Evolutionary conservation across 805 yeast species (phyloP), one percentile per base, ranked within the genome.

Genomic region (Babjeviella inositovora): DNA sequence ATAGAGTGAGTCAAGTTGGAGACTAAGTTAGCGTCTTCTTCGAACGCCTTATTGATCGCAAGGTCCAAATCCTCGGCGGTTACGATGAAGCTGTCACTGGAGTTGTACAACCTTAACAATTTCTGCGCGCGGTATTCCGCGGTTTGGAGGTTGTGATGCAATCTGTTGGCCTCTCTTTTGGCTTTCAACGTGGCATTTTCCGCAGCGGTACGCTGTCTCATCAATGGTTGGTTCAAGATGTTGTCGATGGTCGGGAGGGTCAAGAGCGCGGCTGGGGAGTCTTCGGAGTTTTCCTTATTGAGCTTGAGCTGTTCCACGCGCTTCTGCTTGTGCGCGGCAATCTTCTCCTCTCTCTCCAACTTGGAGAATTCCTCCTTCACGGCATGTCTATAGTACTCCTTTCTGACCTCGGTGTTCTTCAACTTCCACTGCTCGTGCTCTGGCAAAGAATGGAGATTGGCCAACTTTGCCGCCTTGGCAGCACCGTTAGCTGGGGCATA

Each of bases 161-260:
- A 55, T 43, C 90, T 62, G 47, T 84, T 85, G 35, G 75, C 64
- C 22, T 53, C 47, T 33, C 85, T 62, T 44, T 76, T 79, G 36
- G 67, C 60, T 15, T 46, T 35, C 32, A 80, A 49, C 14, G 62
- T 37, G 25, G 58, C 62, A 23, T 49, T 44, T 47, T 85, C 93
- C 37, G 72, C 90, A 13, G 51, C 56, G 0, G 92, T 75, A 45
- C 93, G 63, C 22, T 51, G 64, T 39, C 76, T 62, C 57, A 85
- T 65, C 29, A 82, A 50, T 9, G 87, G 79, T 3, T 79, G 80
- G 12, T 61, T 45, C 29, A 80, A 46, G 32, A 70, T 58, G 18
- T 62, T 57, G 36, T 75, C 82, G 27, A 84, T 55, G 2, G 93
- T 76, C 22, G 95, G 95, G 23, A 81, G 54, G 2, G 93, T 80